Base-by-base conservation (phyloP, 306 rosid species). In the Gastrolobium bilobum region DNA sequence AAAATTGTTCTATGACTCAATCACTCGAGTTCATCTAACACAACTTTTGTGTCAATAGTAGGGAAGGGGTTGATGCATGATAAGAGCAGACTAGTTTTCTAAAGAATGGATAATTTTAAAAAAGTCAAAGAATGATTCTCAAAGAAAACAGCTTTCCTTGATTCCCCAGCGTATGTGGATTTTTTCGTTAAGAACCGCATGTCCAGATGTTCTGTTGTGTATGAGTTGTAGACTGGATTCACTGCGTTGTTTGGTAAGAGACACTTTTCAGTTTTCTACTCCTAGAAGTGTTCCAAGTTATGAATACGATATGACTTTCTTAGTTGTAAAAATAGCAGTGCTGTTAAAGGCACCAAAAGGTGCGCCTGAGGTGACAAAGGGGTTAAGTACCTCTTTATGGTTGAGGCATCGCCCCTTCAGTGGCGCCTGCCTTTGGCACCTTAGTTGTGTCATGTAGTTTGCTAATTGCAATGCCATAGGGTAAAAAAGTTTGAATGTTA, bases 301-400 rank as follows among this genome's bases (percentile, higher is more conserved):
- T 10, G 37, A 58, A 20, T 20, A 20, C 26, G 26, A 35, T 7
- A 26, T 54, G 4, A 11, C 1, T 42, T 42, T 56, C 14, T 58
- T 13, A 11, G 34, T 43, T 73, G 31, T 11, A 57, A 29, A 8
- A n/a, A 65, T 50, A 47, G 42, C 30, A 6, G 34, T 52, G 51
- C 7, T 14, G 34, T 71, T 4, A 53, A n/a, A 51, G 30, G 39
- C 53, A 15, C n/a, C 51, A 20, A 64, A 63, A n/a, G 5, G 71
- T 20, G 42, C 7, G 4, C 46, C 33, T 68, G 44, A 70, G 44
- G 43, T 69, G 62, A 34, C 26, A 20, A 11, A 26, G 3, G 65
- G 66, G 20, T 71, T 71, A 8, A 54, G 57, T 68, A 53, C 68
- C 48, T 40, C 39, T 54, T 54, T 10, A 10, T 56, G 37, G 77